phyloP scores from a whole-genome alignment of 1,139 yeast species.

The Geotrichum restrictum region DNA sequence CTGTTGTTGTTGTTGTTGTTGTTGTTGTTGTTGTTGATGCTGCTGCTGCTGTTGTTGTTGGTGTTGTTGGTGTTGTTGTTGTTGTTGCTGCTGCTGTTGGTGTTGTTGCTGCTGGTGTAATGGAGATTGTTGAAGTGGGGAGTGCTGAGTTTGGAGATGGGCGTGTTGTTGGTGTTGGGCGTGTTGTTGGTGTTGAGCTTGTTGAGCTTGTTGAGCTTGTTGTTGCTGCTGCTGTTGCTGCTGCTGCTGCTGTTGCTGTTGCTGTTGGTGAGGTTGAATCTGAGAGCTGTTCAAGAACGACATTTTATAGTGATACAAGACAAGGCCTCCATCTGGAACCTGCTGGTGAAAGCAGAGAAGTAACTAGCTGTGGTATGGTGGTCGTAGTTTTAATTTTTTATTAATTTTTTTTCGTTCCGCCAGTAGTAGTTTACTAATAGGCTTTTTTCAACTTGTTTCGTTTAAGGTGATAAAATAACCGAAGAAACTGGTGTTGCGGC shows the following conservation, averaged over 20 bases:
- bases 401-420: background rate
- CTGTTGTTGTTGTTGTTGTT: constrained; percentile 1
- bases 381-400: background rate
- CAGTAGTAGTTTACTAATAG: background rate
- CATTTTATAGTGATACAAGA: constrained; percentile 22
- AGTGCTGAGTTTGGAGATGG: constrained; percentile 1
- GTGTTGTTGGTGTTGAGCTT: background rate
- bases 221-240: constrained; percentile 3
- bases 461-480: too few species aligned
- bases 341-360: background rate
- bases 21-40: background rate
- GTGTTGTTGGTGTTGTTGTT: background rate
- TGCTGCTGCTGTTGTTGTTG: background rate
- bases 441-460: too few species aligned
- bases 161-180: constrained; percentile 18
- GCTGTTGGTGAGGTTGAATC: constrained; percentile 1
- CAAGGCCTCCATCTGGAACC: background rate
- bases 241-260: constrained; percentile 1
- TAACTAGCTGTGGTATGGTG: background rate
- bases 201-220: background rate
- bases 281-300: constrained; percentile 18
- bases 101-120: constrained; percentile 4
- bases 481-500: background rate
- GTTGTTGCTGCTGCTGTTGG: background rate
- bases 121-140: background rate